Evolutionary conservation across 2,329 filamentous ascomycete genomes (phyloP).

Genomic region (Triangularia setosa): DNA sequence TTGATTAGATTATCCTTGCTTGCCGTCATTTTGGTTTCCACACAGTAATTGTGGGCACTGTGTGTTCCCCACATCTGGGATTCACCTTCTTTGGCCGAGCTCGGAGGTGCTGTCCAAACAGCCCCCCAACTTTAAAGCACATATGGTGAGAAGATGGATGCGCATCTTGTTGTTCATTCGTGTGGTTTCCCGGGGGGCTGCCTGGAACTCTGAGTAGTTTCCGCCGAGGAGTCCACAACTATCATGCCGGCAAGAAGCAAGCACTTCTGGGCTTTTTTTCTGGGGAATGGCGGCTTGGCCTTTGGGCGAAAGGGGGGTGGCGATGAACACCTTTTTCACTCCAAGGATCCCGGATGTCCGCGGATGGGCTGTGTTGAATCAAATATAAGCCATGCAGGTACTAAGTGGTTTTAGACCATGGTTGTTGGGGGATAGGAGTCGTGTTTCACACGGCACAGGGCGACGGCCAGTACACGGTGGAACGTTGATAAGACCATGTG

Average conservation of each 20-base stretch:
- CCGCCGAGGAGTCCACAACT: not conserved
- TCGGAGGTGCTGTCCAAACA: conserved; percentile 13
- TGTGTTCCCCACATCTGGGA: not conserved
- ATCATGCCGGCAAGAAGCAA: not conserved
- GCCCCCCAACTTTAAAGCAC: not conserved
- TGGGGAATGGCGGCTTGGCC: not conserved
- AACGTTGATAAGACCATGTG: conserved; percentile 12
- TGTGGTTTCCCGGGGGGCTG: not conserved
- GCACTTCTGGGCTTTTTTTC: not conserved
- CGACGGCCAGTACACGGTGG: conserved; percentile 2
- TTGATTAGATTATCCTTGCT: conserved; percentile 26
- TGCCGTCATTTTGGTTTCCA: conserved; percentile 8
- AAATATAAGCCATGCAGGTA: not conserved
- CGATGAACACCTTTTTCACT: not conserved
- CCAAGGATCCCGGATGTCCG: not conserved
- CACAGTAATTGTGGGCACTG: conserved; percentile 8
- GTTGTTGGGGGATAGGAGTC: not conserved
- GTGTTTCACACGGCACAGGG: not conserved
- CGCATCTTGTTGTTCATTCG: not conserved
- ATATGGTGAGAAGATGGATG: not conserved
- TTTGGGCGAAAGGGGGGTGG: not conserved
- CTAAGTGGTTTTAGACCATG: not conserved
- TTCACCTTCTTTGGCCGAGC: conserved; percentile 13
- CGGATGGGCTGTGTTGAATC: not conserved
- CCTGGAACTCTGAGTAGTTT: not conserved